Percentiles rank a stretch among this genome's conserved stretches.
Conservation (phyloP, 1,139 yeast genomes). For the Pichia cactophila region DNA sequence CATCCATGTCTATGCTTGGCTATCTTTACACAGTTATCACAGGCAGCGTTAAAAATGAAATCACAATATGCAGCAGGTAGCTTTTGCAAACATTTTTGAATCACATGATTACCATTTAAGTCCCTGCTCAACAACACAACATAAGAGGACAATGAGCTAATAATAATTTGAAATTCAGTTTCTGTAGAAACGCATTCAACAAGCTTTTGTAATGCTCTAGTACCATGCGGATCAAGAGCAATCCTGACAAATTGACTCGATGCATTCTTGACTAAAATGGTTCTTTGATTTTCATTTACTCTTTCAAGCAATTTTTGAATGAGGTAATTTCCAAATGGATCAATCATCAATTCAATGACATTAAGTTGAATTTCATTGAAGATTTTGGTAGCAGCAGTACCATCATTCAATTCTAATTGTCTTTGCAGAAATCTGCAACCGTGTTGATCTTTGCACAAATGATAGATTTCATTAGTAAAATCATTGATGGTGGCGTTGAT, state of each 20-base stretch:
- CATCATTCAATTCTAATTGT: constrained; percentile 39
- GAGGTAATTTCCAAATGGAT: constrained; percentile 95
- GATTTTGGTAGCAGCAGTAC: constrained; percentile 52
- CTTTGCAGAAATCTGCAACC: constrained; percentile 55
- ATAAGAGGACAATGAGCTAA: constrained; percentile 59
- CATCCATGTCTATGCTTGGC: constrained; percentile 98
- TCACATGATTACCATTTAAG: constrained; percentile 92
- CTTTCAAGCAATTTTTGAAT: constrained; percentile 83
- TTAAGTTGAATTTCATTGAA: constrained; percentile 74
- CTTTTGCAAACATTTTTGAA: constrained; percentile 82
- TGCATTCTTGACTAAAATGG: constrained; percentile 63
- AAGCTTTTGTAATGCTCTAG: constrained; percentile 86
- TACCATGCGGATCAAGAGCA: constrained; percentile 80
- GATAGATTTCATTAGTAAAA: constrained; percentile 45
- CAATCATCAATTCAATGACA: constrained; percentile 83
- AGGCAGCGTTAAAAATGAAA: constrained; percentile 84
- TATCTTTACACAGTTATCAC: constrained; percentile 65
- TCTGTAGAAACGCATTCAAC: constrained; percentile 60
- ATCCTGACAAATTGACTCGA: constrained; percentile 68
- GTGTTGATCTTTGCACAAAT: constrained; percentile 53
- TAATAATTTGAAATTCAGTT: constrained; percentile 47
- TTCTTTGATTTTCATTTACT: constrained; percentile 62
- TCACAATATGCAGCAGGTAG: constrained; percentile 63
- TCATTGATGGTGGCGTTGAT: constrained; percentile 42
- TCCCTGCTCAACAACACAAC: constrained; percentile 81